Evolutionary conservation across 2,329 filamentous ascomycete genomes (phyloP).

Genomic region (Calonectria leucothoes): DNA sequence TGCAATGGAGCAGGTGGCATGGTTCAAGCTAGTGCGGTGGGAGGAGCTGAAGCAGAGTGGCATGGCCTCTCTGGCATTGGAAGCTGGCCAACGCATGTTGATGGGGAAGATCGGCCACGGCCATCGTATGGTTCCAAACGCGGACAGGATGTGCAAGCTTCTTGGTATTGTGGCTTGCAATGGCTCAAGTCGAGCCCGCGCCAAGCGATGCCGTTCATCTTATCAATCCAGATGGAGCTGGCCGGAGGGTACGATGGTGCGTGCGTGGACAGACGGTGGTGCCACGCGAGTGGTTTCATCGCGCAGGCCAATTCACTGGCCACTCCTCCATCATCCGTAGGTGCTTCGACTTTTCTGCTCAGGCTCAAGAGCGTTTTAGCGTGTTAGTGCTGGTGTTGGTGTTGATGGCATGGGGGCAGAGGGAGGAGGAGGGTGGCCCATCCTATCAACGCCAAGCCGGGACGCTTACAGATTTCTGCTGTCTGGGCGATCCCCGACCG

Average conservation of each 20-base stretch:
- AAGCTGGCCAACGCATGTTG: not conserved
- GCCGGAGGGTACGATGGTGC: no score
- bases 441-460: slow-evolving; percentile 44
- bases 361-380: not conserved
- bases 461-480: slow-evolving; percentile 20
- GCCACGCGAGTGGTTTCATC: not conserved
- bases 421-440: not conserved
- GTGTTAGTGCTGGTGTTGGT: not conserved
- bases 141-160: slow-evolving; percentile 27
- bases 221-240: slow-evolving; percentile 1
- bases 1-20: not conserved
- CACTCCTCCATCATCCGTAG: not conserved
- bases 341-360: not conserved
- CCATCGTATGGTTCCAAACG: not conserved
- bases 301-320: not conserved
- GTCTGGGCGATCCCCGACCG: slow-evolving; percentile 34
- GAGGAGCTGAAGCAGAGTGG: slow-evolving; percentile 1
- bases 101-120: not conserved
- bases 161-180: slow-evolving; percentile 32
- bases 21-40: slow-evolving; percentile 4
- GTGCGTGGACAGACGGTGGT: not conserved
- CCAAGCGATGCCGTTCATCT: slow-evolving; percentile 16
- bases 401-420: not conserved
- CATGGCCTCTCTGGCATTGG: not conserved
- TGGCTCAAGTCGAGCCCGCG: slow-evolving; percentile 27